Evolutionary conservation across 352 stramenopile species (phyloP).

Genomic region (Poterioochromonas sp.): DNA sequence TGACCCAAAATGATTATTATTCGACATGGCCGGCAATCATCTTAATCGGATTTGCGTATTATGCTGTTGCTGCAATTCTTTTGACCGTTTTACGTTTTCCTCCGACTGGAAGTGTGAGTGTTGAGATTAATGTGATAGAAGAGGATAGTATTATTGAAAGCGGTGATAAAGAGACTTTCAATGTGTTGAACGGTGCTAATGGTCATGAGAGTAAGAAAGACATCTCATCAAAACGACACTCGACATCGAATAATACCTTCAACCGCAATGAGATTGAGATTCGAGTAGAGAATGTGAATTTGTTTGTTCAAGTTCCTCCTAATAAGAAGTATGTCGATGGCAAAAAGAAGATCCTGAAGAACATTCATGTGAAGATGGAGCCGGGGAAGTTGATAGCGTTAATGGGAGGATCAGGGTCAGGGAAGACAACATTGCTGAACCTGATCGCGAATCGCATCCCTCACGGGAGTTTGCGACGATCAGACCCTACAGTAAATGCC

Average conservation of each 20-base stretch:
- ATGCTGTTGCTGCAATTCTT: neutral
- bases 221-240: too few relatives aligned
- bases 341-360: slow-evolving; percentile 45
- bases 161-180: too few relatives aligned
- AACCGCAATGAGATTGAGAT: neutral
- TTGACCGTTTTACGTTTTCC: neutral
- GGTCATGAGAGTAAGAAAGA: too few relatives aligned
- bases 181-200: too few relatives aligned
- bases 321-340: neutral
- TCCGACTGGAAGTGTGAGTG: neutral
- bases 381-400: slow-evolving; percentile 60
- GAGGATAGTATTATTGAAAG: too few relatives aligned
- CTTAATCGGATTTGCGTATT: neutral
- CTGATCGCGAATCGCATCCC: slow-evolving; percentile 22
- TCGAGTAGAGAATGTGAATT: neutral
- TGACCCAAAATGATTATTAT: neutral
- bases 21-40: neutral
- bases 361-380: slow-evolving; percentile 53
- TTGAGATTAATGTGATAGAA: too few relatives aligned
- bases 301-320: neutral
- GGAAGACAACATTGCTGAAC: slow-evolving; percentile 28
- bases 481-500: neutral
- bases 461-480: neutral
- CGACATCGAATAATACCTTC: too few relatives aligned
- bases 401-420: slow-evolving; percentile 52